A percentile compares a stretch with the other conserved stretches of the same genome.
These are phyloP conservation scores for Cyclotella cryptica DNA, from an alignment of 108 stramenopile species.

Conservation along the genomic window DNA sequence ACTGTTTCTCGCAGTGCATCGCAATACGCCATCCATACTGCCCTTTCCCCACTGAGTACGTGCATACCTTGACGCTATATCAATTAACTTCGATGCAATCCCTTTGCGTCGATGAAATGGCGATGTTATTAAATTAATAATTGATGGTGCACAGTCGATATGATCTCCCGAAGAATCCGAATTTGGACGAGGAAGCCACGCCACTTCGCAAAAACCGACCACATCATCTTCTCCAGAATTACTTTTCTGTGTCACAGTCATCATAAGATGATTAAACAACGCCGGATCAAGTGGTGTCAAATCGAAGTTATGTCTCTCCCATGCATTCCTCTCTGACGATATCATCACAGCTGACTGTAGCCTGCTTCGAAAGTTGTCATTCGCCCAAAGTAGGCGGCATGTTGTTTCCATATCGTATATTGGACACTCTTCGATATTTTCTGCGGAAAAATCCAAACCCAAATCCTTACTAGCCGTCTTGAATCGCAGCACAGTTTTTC, in stretches of 20 bases:
- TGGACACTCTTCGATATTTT: constrained; percentile 26
- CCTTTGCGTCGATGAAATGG: constrained; percentile 65
- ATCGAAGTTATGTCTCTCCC: constrained; percentile 71
- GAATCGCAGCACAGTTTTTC: constrained; percentile 15
- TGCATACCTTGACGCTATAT: constrained; percentile 56
- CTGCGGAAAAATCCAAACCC: background rate
- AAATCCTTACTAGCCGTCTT: background rate
- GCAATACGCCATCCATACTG: background rate
- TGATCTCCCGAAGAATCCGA: background rate
- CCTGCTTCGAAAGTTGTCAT: constrained; percentile 62
- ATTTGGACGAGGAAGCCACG: constrained; percentile 54
- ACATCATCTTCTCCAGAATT: background rate
- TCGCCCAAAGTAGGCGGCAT: constrained; percentile 53
- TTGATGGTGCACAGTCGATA: constrained; percentile 52
- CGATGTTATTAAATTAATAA: constrained; percentile 70
- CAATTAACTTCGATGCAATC: constrained; percentile 63
- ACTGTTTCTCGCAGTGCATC: background rate
- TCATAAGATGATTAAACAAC: constrained; percentile 73
- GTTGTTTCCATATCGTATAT: constrained; percentile 15
- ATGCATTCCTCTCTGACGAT: constrained; percentile 65
- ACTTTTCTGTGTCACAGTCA: constrained; percentile 60
- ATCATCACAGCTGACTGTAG: constrained; percentile 48
- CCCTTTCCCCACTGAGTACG: constrained; percentile 41
- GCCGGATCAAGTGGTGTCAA: constrained; percentile 57
- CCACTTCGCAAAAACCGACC: constrained; percentile 39